These are phyloP conservation scores for Ceraceosorus guamensis DNA, from an alignment of 1,284 basidiomycete species.

Conservation along the genomic window DNA sequence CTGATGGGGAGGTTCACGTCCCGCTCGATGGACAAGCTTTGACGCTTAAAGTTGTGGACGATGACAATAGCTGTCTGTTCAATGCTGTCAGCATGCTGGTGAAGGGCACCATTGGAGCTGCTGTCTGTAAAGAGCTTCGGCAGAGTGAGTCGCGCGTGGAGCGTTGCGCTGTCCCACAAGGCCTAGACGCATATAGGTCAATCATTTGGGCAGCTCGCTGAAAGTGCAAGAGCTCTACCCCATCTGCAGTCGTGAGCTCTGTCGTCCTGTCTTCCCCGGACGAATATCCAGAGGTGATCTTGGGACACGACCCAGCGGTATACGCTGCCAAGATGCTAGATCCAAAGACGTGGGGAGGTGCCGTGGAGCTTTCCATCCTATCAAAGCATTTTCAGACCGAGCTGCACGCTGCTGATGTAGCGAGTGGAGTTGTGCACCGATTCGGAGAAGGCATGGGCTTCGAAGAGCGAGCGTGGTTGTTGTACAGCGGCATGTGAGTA, in stretches of 20 bases:
- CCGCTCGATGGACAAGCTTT: conserved; percentile 8
- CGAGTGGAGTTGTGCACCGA: conserved; percentile 18
- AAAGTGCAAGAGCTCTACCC: neutral
- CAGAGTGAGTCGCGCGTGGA: conserved; percentile 1
- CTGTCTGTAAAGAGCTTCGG: conserved; percentile 13
- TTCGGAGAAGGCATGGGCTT: conserved; percentile 26
- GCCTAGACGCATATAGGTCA: too few relatives aligned
- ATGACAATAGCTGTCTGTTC: conserved; percentile 39
- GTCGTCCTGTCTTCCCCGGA: conserved; percentile 15
- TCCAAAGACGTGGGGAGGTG: conserved; percentile 25
- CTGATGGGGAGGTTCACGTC: neutral
- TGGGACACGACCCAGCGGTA: conserved; percentile 11
- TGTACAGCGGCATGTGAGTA: conserved; percentile 26
- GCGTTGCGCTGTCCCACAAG: too few relatives aligned
- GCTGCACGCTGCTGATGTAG: conserved; percentile 24
- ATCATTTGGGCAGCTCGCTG: neutral
- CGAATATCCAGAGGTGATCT: conserved; percentile 22
- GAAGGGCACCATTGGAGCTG: conserved; percentile 10
- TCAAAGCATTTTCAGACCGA: conserved; percentile 18
- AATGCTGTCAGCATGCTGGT: conserved; percentile 20
- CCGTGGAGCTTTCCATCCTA: conserved; percentile 29
- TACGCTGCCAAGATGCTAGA: conserved; percentile 5
- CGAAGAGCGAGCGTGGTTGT: conserved; percentile 15
- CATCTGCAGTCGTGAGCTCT: conserved; percentile 11
- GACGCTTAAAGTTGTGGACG: conserved; percentile 23